Evolutionary conservation across 2,329 filamentous ascomycete genomes (phyloP).

Genomic region (Fusarium poae): DNA sequence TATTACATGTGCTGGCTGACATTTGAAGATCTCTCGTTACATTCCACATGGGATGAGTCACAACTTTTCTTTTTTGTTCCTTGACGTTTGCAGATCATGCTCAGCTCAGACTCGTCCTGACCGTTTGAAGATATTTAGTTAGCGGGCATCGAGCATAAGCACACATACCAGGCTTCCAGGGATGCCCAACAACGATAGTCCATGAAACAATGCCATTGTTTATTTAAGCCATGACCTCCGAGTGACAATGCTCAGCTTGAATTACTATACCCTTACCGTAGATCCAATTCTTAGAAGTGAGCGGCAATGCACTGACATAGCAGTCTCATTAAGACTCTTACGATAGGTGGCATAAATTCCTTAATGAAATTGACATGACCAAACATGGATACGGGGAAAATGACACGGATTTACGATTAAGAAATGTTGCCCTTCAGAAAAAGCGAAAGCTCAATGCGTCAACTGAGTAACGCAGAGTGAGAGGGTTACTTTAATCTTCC

Average conservation of each 20-base stretch:
- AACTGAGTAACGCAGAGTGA: constrained; percentile 65
- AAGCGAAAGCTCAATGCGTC: constrained; percentile 61
- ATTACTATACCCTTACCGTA: constrained; percentile 11
- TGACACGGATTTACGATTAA: not conserved
- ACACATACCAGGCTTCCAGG: constrained; percentile 3
- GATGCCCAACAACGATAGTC: not conserved
- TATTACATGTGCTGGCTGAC: not conserved
- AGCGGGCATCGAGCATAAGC: not conserved
- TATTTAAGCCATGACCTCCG: constrained; percentile 4
- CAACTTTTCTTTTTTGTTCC: not conserved
- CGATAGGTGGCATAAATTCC: not conserved
- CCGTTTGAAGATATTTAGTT: not conserved
- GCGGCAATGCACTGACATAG: not conserved
- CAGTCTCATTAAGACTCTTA: not conserved
- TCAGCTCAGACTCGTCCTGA: not conserved
- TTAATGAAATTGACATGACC: not conserved
- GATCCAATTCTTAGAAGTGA: not conserved
- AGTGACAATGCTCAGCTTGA: constrained; percentile 9
- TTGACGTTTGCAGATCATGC: not conserved
- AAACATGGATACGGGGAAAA: not conserved
- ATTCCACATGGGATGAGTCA: not conserved
- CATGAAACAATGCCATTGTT: constrained; percentile 12
- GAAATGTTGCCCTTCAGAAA: constrained; percentile 62
- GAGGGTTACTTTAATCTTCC: constrained; percentile 65
- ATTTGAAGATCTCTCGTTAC: not conserved